Percentiles rank a stretch among this genome's conserved stretches.
Conservation (phyloP, 208 protist species). For the Leishmania amazonensis region DNA sequence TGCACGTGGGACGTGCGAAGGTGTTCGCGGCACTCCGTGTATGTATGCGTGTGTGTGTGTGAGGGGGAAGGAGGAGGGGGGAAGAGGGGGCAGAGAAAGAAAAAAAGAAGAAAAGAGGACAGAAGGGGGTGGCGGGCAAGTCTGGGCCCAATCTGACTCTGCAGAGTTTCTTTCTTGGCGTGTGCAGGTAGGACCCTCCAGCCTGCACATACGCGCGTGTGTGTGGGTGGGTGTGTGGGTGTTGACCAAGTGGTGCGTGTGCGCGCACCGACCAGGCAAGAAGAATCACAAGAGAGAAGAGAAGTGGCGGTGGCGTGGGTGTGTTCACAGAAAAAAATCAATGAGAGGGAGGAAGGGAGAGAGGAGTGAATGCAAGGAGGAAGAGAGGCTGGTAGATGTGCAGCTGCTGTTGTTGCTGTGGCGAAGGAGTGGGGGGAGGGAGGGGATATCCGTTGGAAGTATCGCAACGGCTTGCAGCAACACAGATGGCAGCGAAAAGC, state of each 20-base stretch:
- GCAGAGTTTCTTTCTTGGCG: slow-evolving; percentile 17
- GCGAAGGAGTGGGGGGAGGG: neutral
- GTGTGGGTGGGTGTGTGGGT: slow-evolving; percentile 1
- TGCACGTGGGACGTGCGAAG: neutral
- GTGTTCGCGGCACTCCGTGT: neutral
- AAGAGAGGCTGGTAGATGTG: neutral
- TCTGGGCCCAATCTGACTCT: slow-evolving; percentile 3
- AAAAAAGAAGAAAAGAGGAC: neutral
- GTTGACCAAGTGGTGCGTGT: neutral
- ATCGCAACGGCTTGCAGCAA: neutral
- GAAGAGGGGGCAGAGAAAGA: neutral
- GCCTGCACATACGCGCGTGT: neutral
- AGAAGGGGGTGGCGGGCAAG: neutral
- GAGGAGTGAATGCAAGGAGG: neutral
- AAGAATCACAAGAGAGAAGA: neutral
- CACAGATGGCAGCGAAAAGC: neutral
- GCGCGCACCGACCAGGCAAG: neutral
- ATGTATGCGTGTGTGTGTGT: neutral
- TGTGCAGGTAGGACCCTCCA: slow-evolving; percentile 8
- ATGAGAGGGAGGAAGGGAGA: neutral
- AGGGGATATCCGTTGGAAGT: neutral
- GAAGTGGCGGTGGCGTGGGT: neutral
- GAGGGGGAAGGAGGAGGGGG: neutral
- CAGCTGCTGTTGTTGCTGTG: neutral
- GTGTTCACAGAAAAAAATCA: neutral